These are phyloP conservation scores for Arachnopeziza araneosa DNA, from an alignment of 2,329 filamentous ascomycete species.

Conservation along the genomic window DNA sequence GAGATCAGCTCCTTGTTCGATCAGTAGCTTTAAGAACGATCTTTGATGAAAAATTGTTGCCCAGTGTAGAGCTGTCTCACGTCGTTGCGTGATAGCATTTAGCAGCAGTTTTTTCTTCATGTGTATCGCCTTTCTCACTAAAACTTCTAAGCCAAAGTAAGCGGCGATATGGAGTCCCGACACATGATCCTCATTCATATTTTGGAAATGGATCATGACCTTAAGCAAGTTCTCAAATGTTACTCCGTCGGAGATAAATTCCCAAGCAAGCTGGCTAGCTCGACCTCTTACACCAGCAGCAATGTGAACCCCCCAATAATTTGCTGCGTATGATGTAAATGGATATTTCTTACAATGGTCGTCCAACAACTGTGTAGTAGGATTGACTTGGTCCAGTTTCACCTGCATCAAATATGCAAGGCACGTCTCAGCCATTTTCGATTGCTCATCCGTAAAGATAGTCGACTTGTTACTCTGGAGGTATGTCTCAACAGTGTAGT, in stretches of 20 bases:
- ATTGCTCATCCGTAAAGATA: slow-evolving; percentile 14
- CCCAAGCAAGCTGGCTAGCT: neutral
- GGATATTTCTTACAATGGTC: slow-evolving; percentile 16
- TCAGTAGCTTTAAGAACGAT: slow-evolving; percentile 2
- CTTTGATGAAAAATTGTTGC: slow-evolving; percentile 1
- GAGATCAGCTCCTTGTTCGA: slow-evolving; percentile 3
- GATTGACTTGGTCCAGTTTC: slow-evolving; percentile 14
- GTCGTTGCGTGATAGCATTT: slow-evolving; percentile 1
- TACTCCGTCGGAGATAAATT: slow-evolving; percentile 1
- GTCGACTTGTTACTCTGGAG: slow-evolving; percentile 11
- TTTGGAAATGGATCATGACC: neutral
- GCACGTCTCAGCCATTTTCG: slow-evolving; percentile 20
- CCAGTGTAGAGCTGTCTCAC: slow-evolving; percentile 7
- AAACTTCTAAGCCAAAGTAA: slow-evolving; percentile 4
- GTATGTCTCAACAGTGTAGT: slow-evolving; percentile 29
- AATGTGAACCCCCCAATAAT: slow-evolving; percentile 32
- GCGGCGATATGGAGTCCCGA: slow-evolving; percentile 4
- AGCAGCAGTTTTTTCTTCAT: neutral
- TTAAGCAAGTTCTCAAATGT: neutral
- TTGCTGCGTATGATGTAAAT: slow-evolving; percentile 30
- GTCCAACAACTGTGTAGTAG: slow-evolving; percentile 17
- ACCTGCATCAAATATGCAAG: slow-evolving; percentile 26
- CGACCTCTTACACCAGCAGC: slow-evolving; percentile 11
- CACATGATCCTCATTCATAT: neutral
- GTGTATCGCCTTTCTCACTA: neutral